phyloP scores from a whole-genome alignment of 2,329 filamentous ascomycete genomes.

The Pyrenochaeta sp. region DNA sequence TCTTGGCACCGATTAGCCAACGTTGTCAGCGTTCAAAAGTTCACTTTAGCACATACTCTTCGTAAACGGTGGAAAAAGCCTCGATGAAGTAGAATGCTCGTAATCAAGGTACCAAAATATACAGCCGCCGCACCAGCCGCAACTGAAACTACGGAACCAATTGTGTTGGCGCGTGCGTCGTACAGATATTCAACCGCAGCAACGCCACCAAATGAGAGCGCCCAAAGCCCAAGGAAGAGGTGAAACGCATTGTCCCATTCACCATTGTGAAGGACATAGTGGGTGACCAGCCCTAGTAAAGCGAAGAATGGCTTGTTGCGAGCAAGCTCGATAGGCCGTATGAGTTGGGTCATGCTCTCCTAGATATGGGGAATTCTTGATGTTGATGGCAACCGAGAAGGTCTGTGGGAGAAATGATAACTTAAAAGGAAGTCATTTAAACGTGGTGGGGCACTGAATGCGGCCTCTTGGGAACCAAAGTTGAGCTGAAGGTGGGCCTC shows the following conservation, averaged over 20 bases:
- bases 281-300: conserved; percentile 32
- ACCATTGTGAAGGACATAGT: conserved; percentile 28
- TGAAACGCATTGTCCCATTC: conserved; percentile 36
- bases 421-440: background rate
- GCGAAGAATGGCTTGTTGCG: conserved; percentile 29
- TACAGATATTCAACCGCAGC: conserved; percentile 25
- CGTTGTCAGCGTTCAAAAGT: background rate
- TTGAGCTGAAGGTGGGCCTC: background rate
- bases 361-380: background rate
- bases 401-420: background rate
- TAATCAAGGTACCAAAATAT: conserved; percentile 31
- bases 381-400: background rate
- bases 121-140: conserved; percentile 18
- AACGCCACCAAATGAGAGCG: conserved; percentile 22
- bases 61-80: conserved; percentile 52
- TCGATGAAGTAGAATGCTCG: conserved; percentile 52
- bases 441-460: background rate
- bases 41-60: conserved; percentile 20
- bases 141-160: conserved; percentile 15
- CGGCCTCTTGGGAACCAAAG: background rate
- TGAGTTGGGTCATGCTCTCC: conserved; percentile 10
- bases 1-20: conserved; percentile 19
- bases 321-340: conserved; percentile 18
- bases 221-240: conserved; percentile 22
- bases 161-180: conserved; percentile 13